A percentile compares a stretch with the other conserved stretches of the same genome.
Conservation (phyloP, 164 flowering plant species). For the Dillenia suffruticosa region DNA sequence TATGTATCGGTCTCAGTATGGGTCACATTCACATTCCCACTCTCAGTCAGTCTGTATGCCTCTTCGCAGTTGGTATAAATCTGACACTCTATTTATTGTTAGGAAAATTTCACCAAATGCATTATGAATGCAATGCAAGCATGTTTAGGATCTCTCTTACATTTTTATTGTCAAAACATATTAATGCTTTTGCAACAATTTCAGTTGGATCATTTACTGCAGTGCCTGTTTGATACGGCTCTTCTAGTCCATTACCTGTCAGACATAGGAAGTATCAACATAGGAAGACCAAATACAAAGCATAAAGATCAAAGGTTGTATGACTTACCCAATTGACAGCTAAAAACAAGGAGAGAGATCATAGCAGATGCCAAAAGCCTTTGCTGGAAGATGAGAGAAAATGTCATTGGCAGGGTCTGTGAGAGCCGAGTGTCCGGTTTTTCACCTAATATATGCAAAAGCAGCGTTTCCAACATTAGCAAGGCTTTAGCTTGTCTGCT, state of each 20-base stretch:
- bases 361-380: conserved; percentile 22
- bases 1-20: conserved; percentile 43
- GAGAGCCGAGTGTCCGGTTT: not conserved
- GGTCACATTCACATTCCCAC: conserved; percentile 61
- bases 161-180: conserved; percentile 56
- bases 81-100: conserved; percentile 22
- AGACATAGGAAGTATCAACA: not conserved
- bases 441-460: conserved; percentile 2
- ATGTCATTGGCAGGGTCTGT: conserved; percentile 31
- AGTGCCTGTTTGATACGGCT: conserved; percentile 15
- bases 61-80: conserved; percentile 72
- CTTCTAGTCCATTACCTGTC: conserved; percentile 5
- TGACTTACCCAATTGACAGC: conserved; percentile 29
- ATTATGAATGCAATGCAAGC: not conserved
- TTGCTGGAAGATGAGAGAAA: conserved; percentile 9
- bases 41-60: conserved; percentile 46
- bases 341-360: conserved; percentile 15
- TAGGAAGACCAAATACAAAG: not conserved
- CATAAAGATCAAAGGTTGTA: not conserved
- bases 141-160: conserved; percentile 31
- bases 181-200: conserved; percentile 52
- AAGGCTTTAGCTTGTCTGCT: not conserved
- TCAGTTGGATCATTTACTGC: conserved; percentile 29
- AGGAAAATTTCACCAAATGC: not conserved
- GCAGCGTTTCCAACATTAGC: not conserved